A percentile compares a stretch with the other conserved stretches of the same genome.
phyloP scores from a whole-genome alignment of 495 filamentous ascomycete species.

The Aspergillus sclerotioniger region DNA sequence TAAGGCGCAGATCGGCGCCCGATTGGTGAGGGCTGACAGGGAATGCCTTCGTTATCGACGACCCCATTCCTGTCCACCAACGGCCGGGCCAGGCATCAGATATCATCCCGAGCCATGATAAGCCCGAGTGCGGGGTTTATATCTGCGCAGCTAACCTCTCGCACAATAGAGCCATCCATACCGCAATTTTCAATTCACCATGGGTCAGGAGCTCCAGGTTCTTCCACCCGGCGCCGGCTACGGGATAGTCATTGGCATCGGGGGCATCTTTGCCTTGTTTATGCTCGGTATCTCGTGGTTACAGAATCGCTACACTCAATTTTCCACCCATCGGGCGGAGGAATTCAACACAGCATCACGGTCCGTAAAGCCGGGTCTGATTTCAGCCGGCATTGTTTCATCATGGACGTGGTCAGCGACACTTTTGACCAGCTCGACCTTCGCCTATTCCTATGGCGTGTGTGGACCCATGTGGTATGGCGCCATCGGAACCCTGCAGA shows the following conservation, averaged over 20 bases:
- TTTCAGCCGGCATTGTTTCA: slow-evolving; percentile 48
- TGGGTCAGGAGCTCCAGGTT: slow-evolving; percentile 24
- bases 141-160: too few species aligned
- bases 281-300: slow-evolving; percentile 45
- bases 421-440: slow-evolving; percentile 42
- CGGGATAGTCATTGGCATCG: slow-evolving; percentile 51
- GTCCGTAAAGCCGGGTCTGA: slow-evolving; percentile 48
- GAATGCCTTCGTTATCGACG: too few species aligned
- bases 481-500: slow-evolving; percentile 43
- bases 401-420: slow-evolving; percentile 49
- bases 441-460: slow-evolving; percentile 51
- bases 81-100: too few species aligned
- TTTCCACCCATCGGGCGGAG: slow-evolving; percentile 43
- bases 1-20: too few species aligned
- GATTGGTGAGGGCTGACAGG: too few species aligned
- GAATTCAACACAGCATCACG: slow-evolving; percentile 52
- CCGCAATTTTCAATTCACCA: neutral
- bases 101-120: too few species aligned
- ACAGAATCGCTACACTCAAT: slow-evolving; percentile 48
- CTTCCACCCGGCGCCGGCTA: slow-evolving; percentile 39
- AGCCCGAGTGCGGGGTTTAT: too few species aligned
- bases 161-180: too few species aligned
- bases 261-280: slow-evolving; percentile 42
- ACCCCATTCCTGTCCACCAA: too few species aligned
- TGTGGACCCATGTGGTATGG: slow-evolving; percentile 48